These are phyloP conservation scores for Buddleja alternifolia DNA, from an alignment of 257 asterid species.

Conservation along the genomic window DNA sequence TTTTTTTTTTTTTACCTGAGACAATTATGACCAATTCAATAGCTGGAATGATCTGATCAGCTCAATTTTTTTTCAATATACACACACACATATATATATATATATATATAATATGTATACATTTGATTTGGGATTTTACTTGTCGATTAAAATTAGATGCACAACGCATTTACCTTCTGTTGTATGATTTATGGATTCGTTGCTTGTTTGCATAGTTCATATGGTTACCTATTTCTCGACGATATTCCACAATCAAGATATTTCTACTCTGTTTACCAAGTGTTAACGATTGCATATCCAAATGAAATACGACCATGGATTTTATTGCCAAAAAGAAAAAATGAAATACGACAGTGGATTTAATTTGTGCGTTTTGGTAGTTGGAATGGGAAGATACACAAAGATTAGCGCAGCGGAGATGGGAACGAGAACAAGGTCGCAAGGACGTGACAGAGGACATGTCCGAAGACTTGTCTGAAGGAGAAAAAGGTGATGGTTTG, in stretches of 20 bases:
- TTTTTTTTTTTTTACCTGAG: too few species aligned
- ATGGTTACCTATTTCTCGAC: too few species aligned
- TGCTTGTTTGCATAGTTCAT: too few species aligned
- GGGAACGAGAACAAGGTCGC: conserved; percentile 77
- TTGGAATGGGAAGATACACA: conserved; percentile 71
- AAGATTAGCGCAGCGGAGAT: conserved; percentile 54
- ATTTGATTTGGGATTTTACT: too few species aligned
- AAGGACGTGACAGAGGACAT: conserved; percentile 78
- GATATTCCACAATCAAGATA: too few species aligned
- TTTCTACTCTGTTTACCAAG: background rate
- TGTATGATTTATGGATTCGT: background rate
- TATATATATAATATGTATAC: too few species aligned
- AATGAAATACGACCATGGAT: background rate
- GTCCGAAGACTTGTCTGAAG: conserved; percentile 86
- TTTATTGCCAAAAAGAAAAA: too few species aligned
- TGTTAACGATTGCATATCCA: background rate
- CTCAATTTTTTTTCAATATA: background rate
- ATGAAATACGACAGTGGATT: too few species aligned
- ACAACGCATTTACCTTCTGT: background rate
- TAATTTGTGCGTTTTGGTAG: conserved; percentile 34
- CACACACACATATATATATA: too few species aligned
- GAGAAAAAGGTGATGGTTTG: conserved; percentile 64
- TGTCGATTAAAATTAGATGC: too few species aligned
- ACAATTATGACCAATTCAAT: background rate
- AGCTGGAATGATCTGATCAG: background rate